Base-by-base conservation (phyloP, 345 rosid species). In the Hirschfeldia incana region DNA sequence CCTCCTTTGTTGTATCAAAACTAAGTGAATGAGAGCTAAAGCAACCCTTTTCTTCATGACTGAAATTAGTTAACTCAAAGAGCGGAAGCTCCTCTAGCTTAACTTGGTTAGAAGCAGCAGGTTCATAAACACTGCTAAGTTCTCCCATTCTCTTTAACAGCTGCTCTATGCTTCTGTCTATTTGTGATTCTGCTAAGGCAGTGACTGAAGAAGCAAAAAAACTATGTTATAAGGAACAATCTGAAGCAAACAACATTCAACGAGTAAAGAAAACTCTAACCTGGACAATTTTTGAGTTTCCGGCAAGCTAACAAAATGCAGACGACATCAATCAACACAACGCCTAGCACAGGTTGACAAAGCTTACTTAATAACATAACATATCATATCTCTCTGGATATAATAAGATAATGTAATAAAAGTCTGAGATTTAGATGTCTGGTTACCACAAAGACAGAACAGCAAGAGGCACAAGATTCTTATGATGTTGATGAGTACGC, bases 401-500 rank as follows among this genome's bases (percentile, higher is more conserved):
- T 29, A 29, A 29, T 29, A 29, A 29, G 32, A 29, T 2, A 70
- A 72, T 72, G 11, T 29, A 29, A 29, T 29, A 29, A 29, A 29
- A 29, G 32, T 29, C 32, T 29, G 32, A 29, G 4, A 29, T 29
- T 29, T 29, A 29, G 32, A 29, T 29, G 32, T 29, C 32, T 29
- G 32, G 32, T 84, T 89, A 93, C 97, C 85, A 90, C 96, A 72
- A 92, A 94, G 12, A 90, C 92, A 36, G 93, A 89, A 78, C 87
- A 13, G 89, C 73, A 49, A 93, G 92, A 78, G 98, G 92, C 65
- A 91, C 94, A 67, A 91, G 88, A 81, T 78, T 86, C 64, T 83
- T 88, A 61, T 79, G 76, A 34, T 66, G 67, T 64, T 55, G 74
- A 33, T 65, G 76, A 72, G 30, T 39, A 62, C 83, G 83, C 80